These are phyloP conservation scores for Spathaspora sp. DNA, from an alignment of 805 yeast genomes.

Conservation along the genomic window DNA sequence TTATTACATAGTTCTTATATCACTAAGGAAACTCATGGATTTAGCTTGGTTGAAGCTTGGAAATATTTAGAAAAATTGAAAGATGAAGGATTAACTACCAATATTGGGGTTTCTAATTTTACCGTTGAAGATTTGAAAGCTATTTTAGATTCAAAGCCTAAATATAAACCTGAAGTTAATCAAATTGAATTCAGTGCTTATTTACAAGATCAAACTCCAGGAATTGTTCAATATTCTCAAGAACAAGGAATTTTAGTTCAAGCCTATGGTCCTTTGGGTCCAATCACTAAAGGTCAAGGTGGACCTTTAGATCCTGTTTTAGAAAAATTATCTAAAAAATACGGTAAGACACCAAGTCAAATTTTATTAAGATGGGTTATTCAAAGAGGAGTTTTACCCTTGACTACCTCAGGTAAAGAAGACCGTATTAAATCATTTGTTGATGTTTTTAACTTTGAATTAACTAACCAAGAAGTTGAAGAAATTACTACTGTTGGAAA, in stretches of 20 bases:
- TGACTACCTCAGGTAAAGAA: slow-evolving; percentile 43
- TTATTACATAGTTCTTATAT: slow-evolving; percentile 47
- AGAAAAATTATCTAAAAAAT: slow-evolving; percentile 34
- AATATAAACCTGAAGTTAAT: slow-evolving; percentile 51
- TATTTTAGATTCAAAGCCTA: slow-evolving; percentile 31
- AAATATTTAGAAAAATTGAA: slow-evolving; percentile 43
- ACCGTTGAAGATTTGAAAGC: slow-evolving; percentile 24
- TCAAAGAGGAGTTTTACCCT: slow-evolving; percentile 40
- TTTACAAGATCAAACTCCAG: slow-evolving; percentile 63
- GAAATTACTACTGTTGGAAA: slow-evolving; percentile 20
- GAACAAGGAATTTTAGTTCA: slow-evolving; percentile 52
- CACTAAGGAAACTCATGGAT: slow-evolving; percentile 29
- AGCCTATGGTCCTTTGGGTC: slow-evolving; percentile 72
- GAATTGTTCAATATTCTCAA: slow-evolving; percentile 49
- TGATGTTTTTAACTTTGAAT: slow-evolving; percentile 34
- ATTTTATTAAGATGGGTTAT: slow-evolving; percentile 44
- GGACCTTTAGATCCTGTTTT: slow-evolving; percentile 28
- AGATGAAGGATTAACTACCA: slow-evolving; percentile 52
- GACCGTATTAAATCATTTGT: slow-evolving; percentile 35
- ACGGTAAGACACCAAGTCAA: slow-evolving; percentile 35
- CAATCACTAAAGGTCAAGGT: slow-evolving; percentile 47
- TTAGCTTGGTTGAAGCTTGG: slow-evolving; percentile 45
- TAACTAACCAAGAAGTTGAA: slow-evolving; percentile 44
- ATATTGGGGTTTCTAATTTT: slow-evolving; percentile 63
- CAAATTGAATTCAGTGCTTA: slow-evolving; percentile 74